Base-by-base conservation (phyloP, 768 basidiomycete genomes). In the Pulveroboletus sp. region DNA sequence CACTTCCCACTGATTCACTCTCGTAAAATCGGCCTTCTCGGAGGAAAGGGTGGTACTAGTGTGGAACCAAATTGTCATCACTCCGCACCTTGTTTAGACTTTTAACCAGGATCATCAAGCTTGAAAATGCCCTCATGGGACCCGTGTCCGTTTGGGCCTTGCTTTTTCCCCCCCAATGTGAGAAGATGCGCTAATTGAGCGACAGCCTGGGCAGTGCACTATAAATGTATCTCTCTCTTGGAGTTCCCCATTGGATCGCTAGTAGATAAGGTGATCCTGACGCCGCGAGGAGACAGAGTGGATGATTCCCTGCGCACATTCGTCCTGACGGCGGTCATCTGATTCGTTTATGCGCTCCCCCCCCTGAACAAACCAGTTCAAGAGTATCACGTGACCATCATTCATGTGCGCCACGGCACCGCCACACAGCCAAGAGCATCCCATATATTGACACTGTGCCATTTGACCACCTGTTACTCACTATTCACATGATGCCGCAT, bases 171-270 rank as follows among this genome's bases (percentile, higher is more conserved):
- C 56, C 49, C 47, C 41, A 3, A 42, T 48, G 47, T 51, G 61
- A 48, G 50, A 65, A 54, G 32, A 43, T 42, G 40, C 26, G 38
- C 39, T 36, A 55, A 45, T 43, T 43, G 36, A 48, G 41, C 35
- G 49, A 48, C 24, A 11, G 43, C 36, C 36, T 37, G 36, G 60
- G 63, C 65, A 32, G 65, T 67, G 49, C 27, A 30, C 51, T 58
- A 65, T 56, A 55, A 60, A 55, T 62, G 56, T 21, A 17, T 30
- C 54, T 55, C n/a, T 55, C n/a, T 59, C 62, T 56, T 56, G 56
- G 47, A 43, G 51, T 59, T 43, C 54, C 50, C 33, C 51, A 52
- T 61, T 36, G 17, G 41, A 24, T 24, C 27, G 46, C 36, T 44
- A 50, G 49, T 36, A 50, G 38, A 49, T n/a, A 39, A 28, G 36